phyloP scores from a whole-genome alignment of 768 basidiomycete species.

The Pleurotus tuber-regium region DNA sequence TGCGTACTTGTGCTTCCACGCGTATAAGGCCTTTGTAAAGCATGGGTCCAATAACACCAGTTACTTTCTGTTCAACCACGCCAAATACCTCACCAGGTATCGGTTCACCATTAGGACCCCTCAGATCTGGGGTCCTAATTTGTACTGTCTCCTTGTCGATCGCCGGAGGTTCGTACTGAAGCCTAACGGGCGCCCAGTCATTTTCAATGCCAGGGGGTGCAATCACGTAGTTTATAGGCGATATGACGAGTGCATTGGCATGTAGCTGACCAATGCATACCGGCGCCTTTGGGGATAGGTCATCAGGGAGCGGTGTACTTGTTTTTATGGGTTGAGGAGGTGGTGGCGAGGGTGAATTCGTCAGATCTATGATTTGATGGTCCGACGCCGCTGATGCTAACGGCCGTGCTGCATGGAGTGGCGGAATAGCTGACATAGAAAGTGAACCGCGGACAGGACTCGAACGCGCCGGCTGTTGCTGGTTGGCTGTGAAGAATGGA shows the following conservation, averaged over 20 bases:
- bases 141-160: conserved; percentile 70
- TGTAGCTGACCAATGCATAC: conserved; percentile 85
- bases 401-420: conserved; percentile 21
- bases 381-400: conserved; percentile 22
- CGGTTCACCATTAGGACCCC: conserved; percentile 50
- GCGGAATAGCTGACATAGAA: conserved; percentile 20
- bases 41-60: conserved; percentile 77
- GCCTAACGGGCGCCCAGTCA: conserved; percentile 69
- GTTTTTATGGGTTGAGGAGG: conserved; percentile 30
- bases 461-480: conserved; percentile 19
- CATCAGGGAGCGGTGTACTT: conserved; percentile 41
- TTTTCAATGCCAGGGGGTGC: conserved; percentile 38
- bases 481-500: conserved; percentile 25
- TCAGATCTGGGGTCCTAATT: conserved; percentile 62
- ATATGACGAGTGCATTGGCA: conserved; percentile 84
- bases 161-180: conserved; percentile 65
- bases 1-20: conserved; percentile 73
- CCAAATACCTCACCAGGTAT: conserved; percentile 68
- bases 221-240: conserved; percentile 70
- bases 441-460: conserved; percentile 20
- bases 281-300: conserved; percentile 75
- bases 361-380: conserved; percentile 74
- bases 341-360: conserved; percentile 57
- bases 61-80: conserved; percentile 85
- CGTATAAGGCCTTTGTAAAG: conserved; percentile 81